These are phyloP conservation scores for Pseudogymnoascus sp. DNA, from an alignment of 2,329 filamentous ascomycete species.

Conservation along the genomic window DNA sequence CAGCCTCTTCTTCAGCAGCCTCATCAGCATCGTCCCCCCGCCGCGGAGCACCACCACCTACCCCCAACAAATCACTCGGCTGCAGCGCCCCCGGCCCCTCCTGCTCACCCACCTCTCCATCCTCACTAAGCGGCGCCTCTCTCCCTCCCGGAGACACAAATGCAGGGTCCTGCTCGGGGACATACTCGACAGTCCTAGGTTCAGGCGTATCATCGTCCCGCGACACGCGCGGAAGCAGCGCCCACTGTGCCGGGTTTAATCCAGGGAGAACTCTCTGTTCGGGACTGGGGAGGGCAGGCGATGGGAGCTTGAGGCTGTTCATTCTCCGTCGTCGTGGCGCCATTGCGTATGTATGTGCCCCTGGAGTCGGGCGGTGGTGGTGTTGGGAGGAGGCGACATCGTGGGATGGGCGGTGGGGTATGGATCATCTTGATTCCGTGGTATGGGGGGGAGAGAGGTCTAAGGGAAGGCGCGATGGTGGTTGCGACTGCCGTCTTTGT, in stretches of 20 bases:
- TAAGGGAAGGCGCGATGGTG: too few relatives aligned
- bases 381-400: not conserved
- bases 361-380: not conserved
- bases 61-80: not conserved
- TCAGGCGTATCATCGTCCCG: too few relatives aligned
- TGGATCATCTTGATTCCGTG: not conserved
- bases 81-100: not conserved
- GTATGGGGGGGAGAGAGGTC: not conserved
- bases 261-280: not conserved
- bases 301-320: not conserved
- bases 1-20: not conserved
- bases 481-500: too few relatives aligned
- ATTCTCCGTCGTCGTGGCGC: not conserved
- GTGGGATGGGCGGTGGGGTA: not conserved
- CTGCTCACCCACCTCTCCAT: not conserved
- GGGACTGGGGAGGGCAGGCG: not conserved
- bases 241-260: not conserved
- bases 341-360: not conserved
- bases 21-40: not conserved
- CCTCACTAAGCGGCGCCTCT: not conserved
- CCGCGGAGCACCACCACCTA: not conserved
- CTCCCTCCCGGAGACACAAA: not conserved
- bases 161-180: not conserved
- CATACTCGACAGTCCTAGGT: too few relatives aligned
- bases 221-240: not conserved